These are phyloP conservation scores for Pascua sp. DNA, from an alignment of 1,284 basidiomycete species.

Conservation along the genomic window DNA sequence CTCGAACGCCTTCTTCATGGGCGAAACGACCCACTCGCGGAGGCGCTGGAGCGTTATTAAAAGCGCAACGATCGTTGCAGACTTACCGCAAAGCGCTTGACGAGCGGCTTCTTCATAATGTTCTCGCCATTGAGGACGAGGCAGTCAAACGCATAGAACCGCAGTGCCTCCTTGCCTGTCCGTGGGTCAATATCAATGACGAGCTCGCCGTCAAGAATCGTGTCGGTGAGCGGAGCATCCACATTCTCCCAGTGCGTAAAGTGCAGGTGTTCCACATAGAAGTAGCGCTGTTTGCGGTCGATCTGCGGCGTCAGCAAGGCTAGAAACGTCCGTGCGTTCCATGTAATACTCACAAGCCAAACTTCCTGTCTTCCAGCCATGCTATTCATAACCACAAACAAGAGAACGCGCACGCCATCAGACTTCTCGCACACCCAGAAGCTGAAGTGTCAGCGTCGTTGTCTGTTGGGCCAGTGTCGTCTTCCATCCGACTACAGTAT, in stretches of 20 bases:
- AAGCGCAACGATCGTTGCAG: neutral
- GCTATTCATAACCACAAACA: slow-evolving; percentile 66
- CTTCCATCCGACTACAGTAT: no score
- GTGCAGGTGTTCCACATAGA: slow-evolving; percentile 66
- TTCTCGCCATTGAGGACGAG: slow-evolving; percentile 82
- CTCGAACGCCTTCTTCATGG: slow-evolving; percentile 67
- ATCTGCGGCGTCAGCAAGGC: slow-evolving; percentile 58
- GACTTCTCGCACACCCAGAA: slow-evolving; percentile 99
- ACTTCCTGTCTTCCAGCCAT: slow-evolving; percentile 63
- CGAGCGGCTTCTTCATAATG: slow-evolving; percentile 75
- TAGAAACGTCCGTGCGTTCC: neutral
- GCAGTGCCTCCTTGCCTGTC: slow-evolving; percentile 71
- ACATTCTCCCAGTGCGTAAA: slow-evolving; percentile 82
- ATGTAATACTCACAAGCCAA: slow-evolving; percentile 65
- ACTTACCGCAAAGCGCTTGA: slow-evolving; percentile 85
- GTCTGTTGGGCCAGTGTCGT: no score
- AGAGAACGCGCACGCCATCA: slow-evolving; percentile 89
- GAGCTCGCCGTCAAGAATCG: slow-evolving; percentile 90
- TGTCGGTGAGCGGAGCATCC: slow-evolving; percentile 65
- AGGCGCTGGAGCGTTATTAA: slow-evolving; percentile 60
- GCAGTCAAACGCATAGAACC: slow-evolving; percentile 89
- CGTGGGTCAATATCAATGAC: slow-evolving; percentile 81
- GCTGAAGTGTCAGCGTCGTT: slow-evolving; percentile 51
- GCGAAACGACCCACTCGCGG: slow-evolving; percentile 74
- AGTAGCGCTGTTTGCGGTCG: slow-evolving; percentile 89